phyloP scores from a whole-genome alignment of 345 rosid genomes.

The Jatropha curcas region DNA sequence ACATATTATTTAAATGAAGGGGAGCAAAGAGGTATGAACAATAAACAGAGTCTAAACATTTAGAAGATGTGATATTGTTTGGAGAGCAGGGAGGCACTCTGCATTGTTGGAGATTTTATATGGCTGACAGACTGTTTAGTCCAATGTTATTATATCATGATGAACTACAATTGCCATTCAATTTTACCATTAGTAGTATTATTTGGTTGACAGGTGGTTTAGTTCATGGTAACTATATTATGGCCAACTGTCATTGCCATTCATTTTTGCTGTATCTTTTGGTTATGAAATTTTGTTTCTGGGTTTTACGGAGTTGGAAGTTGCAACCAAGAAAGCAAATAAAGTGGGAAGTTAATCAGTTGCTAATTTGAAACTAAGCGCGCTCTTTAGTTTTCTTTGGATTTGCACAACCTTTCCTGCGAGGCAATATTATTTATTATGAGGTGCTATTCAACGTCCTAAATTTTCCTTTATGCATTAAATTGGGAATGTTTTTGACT shows the following conservation, averaged over 20 bases:
- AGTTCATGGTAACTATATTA: not conserved
- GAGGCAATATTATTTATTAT: not conserved
- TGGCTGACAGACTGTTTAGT: slow-evolving; percentile 3
- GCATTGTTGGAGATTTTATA: slow-evolving; percentile 8
- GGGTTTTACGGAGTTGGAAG: slow-evolving; percentile 1
- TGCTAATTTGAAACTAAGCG: too few relatives aligned
- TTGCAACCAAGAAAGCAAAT: not conserved
- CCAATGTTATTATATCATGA: slow-evolving; percentile 4
- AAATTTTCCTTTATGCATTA: not conserved
- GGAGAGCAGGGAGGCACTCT: slow-evolving; percentile 14
- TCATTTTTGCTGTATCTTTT: slow-evolving; percentile 23
- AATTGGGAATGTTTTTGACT: not conserved
- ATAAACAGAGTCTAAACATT: slow-evolving; percentile 10
- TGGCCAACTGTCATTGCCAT: slow-evolving; percentile 11
- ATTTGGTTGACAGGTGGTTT: slow-evolving; percentile 12
- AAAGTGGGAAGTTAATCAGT: not conserved
- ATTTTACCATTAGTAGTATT: slow-evolving; percentile 11
- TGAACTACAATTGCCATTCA: slow-evolving; percentile 2
- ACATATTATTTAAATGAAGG: slow-evolving; percentile 26
- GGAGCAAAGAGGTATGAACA: slow-evolving; percentile 14
- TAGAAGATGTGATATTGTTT: slow-evolving; percentile 9
- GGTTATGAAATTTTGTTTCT: not conserved
- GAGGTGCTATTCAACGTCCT: not conserved
- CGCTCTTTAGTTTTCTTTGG: not conserved
- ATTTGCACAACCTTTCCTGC: not conserved